Evolutionary conservation across 129 eudicot genomes (phyloP), one percentile per base, ranked within the genome.

Genomic region (Daucus carota): DNA sequence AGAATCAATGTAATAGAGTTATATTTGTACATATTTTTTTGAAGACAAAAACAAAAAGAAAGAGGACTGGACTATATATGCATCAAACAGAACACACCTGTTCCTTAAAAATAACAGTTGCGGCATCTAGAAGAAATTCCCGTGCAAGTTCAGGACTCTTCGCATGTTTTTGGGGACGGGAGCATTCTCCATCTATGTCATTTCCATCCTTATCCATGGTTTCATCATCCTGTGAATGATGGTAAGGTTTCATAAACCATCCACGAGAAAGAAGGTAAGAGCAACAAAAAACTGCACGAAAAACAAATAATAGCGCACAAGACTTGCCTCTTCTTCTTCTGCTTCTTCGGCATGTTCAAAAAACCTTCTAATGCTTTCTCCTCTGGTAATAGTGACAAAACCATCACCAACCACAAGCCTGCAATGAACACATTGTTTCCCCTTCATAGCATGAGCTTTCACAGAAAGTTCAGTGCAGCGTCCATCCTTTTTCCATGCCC

Each of bases 121-220:
- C 97, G 54, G 99, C 96, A 86, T 91, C 99, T 70, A 94, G 87
- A 67, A 94, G 96, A 86, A 94, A 94, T 82, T 94, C 97, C 47
- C 96, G 88, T 73, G 99, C 99, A 84, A 91, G 97, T 77, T 94
- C 99, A 52, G 99, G 99, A 81, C 97, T 94, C 89, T 94, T 94
- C 31, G 99, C 99, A 85, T 94, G 99, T 82, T 87, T 94, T 72
- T 91, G 99, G 70, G 99, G 99, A 59, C 97, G 93, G 71, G 98
- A 89, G 81, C 97, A 89, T 78, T 91, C 99, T 73, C 96, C 96
- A 82, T 94, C 99, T 66, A 91, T 63, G 52, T 91, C 99, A 86
- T 87, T 94, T 79, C 97, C 98, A 77, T 90, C 98, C 80, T 89
- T 91, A 80, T 94, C 99, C 92, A 94, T 81, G 79, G 97, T 89